A percentile compares a stretch with the other conserved stretches of the same genome.
These are phyloP conservation scores for Coniophora puteana DNA, from an alignment of 1,284 basidiomycete genomes.

Conservation along the genomic window DNA sequence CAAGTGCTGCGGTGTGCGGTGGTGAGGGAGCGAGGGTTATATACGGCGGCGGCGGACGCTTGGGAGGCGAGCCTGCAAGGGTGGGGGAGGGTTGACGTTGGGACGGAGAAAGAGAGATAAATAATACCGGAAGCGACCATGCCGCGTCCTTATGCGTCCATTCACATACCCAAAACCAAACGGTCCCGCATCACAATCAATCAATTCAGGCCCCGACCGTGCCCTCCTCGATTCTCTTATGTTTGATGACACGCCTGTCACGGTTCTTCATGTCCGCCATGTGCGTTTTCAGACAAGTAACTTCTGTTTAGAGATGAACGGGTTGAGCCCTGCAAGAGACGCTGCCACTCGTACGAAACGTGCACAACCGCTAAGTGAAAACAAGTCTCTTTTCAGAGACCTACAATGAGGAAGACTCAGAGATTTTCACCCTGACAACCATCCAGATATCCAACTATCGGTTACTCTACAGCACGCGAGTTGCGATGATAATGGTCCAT, in stretches of 20 bases:
- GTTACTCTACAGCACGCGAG: too few relatives aligned
- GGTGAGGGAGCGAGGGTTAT: constrained; percentile 15
- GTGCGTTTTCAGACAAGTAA: background rate
- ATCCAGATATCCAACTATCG: too few relatives aligned
- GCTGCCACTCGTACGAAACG: too few relatives aligned
- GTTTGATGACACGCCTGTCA: constrained; percentile 1
- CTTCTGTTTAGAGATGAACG: too few relatives aligned
- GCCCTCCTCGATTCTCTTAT: too few relatives aligned
- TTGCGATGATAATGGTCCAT: too few relatives aligned
- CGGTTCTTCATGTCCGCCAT: background rate
- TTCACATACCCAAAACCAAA: background rate
- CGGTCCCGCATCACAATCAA: constrained; percentile 19
- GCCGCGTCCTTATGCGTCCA: background rate
- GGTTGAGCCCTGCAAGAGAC: too few relatives aligned
- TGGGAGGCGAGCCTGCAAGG: constrained; percentile 13
- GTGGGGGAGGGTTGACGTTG: background rate
- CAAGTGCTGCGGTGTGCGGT: constrained; percentile 12
- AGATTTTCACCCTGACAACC: too few relatives aligned
- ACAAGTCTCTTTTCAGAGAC: too few relatives aligned
- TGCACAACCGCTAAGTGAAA: too few relatives aligned
- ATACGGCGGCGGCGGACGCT: constrained; percentile 12
- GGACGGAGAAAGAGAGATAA: background rate
- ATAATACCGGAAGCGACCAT: background rate
- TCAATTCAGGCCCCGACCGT: constrained; percentile 5
- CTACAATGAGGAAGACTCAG: too few relatives aligned